Percentiles rank a stretch among this genome's conserved stretches.
phyloP scores from a whole-genome alignment of 2,329 filamentous ascomycete species.

The Epichloe hybrida region DNA sequence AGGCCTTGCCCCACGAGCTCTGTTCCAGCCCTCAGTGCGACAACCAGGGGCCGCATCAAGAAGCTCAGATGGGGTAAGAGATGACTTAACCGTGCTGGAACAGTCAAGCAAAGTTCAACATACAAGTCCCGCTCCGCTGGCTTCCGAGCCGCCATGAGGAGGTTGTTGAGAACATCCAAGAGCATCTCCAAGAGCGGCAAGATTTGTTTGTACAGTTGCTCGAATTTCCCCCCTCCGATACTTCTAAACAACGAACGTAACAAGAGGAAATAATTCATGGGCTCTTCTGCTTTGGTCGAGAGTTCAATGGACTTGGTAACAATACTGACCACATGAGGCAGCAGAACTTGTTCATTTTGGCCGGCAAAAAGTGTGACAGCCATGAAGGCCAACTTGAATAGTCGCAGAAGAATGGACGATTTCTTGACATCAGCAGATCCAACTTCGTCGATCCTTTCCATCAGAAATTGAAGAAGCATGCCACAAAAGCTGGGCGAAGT shows the following conservation, averaged over 20 bases:
- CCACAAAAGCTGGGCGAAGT: constrained; percentile 96
- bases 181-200: constrained; percentile 93
- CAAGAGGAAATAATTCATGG: constrained; percentile 96
- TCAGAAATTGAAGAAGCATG: constrained; percentile 93
- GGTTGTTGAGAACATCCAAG: constrained; percentile 88
- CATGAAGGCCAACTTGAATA: constrained; percentile 99
- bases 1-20: constrained; percentile 92
- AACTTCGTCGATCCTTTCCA: constrained; percentile 92
- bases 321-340: constrained; percentile 94
- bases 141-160: constrained; percentile 81
- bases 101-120: constrained; percentile 90
- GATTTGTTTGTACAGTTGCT: constrained; percentile 97
- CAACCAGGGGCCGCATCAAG: constrained; percentile 93
- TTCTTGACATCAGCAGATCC: constrained; percentile 85
- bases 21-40: constrained; percentile 78
- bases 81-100: constrained; percentile 87
- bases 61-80: constrained; percentile 90
- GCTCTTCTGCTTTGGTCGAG: constrained; percentile 88
- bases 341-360: constrained; percentile 88
- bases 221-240: constrained; percentile 93
- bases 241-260: constrained; percentile 86
- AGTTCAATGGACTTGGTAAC: constrained; percentile 95
- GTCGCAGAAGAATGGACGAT: constrained; percentile 77
- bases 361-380: constrained; percentile 89
- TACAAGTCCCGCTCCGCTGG: constrained; percentile 88